Percentiles rank a stretch among this genome's conserved stretches.
These are phyloP conservation scores for Cyclotella atomus DNA, from an alignment of 108 stramenopile species.

Conservation along the genomic window DNA sequence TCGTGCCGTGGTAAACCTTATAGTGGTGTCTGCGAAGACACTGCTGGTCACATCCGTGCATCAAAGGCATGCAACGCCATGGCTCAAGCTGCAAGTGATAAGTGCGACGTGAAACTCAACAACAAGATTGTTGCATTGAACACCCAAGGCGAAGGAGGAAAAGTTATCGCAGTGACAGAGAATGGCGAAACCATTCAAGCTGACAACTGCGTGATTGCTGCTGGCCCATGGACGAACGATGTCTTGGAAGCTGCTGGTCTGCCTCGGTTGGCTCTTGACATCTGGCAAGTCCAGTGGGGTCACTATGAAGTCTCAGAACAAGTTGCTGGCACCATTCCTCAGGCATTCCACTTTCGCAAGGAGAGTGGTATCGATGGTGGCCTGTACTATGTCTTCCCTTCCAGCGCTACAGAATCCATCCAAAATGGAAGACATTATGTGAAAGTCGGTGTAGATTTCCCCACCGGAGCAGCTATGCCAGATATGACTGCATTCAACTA, in stretches of 20 bases:
- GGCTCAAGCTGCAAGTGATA: slow-evolving; percentile 39
- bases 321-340: slow-evolving; percentile 41
- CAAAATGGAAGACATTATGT: slow-evolving; percentile 33
- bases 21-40: slow-evolving; percentile 52
- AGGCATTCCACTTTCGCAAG: slow-evolving; percentile 51
- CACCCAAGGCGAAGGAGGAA: slow-evolving; percentile 8
- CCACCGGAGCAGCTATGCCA: slow-evolving; percentile 26
- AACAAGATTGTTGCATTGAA: slow-evolving; percentile 40
- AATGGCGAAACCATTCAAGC: slow-evolving; percentile 43
- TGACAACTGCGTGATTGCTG: slow-evolving; percentile 32
- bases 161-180: slow-evolving; percentile 29
- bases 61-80: slow-evolving; percentile 51
- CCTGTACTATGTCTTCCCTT: slow-evolving; percentile 49
- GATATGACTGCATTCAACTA: slow-evolving; percentile 51
- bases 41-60: slow-evolving; percentile 49
- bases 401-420: slow-evolving; percentile 48
- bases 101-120: slow-evolving; percentile 39
- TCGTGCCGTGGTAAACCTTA: slow-evolving; percentile 45
- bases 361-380: slow-evolving; percentile 38
- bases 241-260: slow-evolving; percentile 29
- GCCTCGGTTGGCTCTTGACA: slow-evolving; percentile 30
- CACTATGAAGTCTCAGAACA: slow-evolving; percentile 40
- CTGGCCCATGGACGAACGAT: slow-evolving; percentile 50
- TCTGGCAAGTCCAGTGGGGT: slow-evolving; percentile 57
- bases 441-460: slow-evolving; percentile 55